Base-by-base conservation (phyloP, 495 filamentous ascomycete genomes). In the Aspergillus panamensis region DNA sequence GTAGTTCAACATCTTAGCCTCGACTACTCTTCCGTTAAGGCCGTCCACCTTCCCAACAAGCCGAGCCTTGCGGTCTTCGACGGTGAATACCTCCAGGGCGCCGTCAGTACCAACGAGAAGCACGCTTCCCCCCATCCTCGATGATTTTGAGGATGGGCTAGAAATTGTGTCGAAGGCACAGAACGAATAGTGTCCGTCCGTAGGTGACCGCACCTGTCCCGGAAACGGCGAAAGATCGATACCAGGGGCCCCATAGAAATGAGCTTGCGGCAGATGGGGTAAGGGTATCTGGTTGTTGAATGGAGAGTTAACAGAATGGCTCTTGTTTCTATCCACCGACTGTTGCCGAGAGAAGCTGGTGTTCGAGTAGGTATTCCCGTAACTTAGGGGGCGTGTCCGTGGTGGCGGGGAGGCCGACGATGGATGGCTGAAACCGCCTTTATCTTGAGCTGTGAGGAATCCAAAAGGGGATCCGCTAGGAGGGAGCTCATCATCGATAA, bases 201-300 rank as follows among this genome's bases (percentile, higher is more conserved):
- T 73, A 48, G 53, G 31, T 2, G 61, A 19, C 21, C 66, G 62
- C 33, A 55, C 64, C 35, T 68, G 72, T 16, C 44, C 62, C 8
- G 69, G 42, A 0, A 61, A 59, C 43, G 69, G 37, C 39, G 77
- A 65, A 53, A 80, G 61, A 37, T 84, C 78, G 19, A 84, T 70
- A 19, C 86, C 78, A 1, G 83, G 85, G 2, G 80, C 72, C 14
- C 77, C 75, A 63, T 84, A 85, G 69, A 82, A 87, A 69, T 92
- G 87, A 8, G 90, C 76, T 70, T 95, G 92, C 0, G 87, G 85
- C 51, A 90, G 82, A 72, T 95, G 91, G 7, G 91, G 91, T 17
- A 87, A 82, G 32, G 90, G 89, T n/a, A 85, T 85, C 53, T 85
- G 63, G 31, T 71, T 72, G 51, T 68, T 63, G 57, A 73, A 69